Base-by-base conservation (phyloP, 1,139 yeast species). In the Saccharomyces hybrid region DNA sequence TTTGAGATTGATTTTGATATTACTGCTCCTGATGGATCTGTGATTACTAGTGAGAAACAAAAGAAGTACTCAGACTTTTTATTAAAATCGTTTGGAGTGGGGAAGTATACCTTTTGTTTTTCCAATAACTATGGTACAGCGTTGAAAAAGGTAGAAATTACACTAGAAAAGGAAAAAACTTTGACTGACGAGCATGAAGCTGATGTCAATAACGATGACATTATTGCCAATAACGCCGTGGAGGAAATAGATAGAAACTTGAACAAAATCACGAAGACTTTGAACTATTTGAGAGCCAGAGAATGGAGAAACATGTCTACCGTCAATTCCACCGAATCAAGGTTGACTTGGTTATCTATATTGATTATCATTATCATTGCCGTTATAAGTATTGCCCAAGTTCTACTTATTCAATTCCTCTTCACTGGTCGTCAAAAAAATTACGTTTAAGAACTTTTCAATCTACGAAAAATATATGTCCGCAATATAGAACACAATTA, bases 291-390 rank as follows among this genome's bases (percentile, higher is more conserved):
- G 69, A 82, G 83, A 72, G 85, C 88, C 25, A 81, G 88, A 75
- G 85, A 83, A 71, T 82, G 81, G 78, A 79, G 88, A 76, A 83
- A 83, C 70, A 84, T 82, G 76, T 84, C 83, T 54, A 83, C 88
- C 48, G 88, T 83, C 56, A 76, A 75, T 66, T 80, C 85, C 41
- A 83, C 88, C 34, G 84, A 81, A 64, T 76, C 82, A 26, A 78
- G 87, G 72, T 76, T 83, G 57, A 82, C 81, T 64, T 83, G 82
- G 75, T 76, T 83, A 60, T 81, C 86, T 41, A 73, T 83, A 54
- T 72, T 79, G 56, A 84, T 81, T 63, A 84, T 83, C 59, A 69
- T 78, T 52, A 75, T 82, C 66, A 82, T 81, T 80, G 84, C 81
- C 52, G 83, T 83, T 57, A 79, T 83, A 77, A 84, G 85, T 54